Evolutionary conservation across 2,329 filamentous ascomycete species (phyloP), one percentile per base, ranked within the genome.

Genomic region (Hymenoscyphus scutula): DNA sequence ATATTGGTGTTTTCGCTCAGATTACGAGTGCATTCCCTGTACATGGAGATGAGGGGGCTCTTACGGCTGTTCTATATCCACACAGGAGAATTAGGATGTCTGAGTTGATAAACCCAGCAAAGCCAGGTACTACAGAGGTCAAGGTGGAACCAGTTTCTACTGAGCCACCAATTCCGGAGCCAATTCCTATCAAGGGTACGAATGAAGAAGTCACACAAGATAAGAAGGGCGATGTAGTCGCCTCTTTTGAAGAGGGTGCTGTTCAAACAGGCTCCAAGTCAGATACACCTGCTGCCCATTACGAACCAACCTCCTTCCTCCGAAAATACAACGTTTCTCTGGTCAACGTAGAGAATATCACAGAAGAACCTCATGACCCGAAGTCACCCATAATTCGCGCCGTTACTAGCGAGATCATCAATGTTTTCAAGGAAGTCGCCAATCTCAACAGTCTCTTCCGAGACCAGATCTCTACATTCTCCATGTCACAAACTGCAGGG

Each of bases 391-490:
- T 95, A 37, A 92, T 98, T 64, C 89, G 92, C 61, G 95, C 95
- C 13, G 87, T 99, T 54, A 95, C 94, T 57, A 97, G 94, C 72
- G 96, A 99, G 78, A 98, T 99, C 65, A 92, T 99, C 74, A 98
- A 97, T 75, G 95, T 97, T 0, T 98, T 97, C 82, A 98, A 97
- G 78, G 93, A 98, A 75, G 92, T 99, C 60, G 94, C 94, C 10
- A 89, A 88, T 53, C 86, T 97, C 77, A 99, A 98, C 78, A 92
- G 90, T 64, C 82, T 99, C 23, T 99, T 99, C 82, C 87, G 94
- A 62, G 95, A 99, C 73, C 95, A 99, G 74, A 96, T 99, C 61
- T 96, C 93, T 0, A 96, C 94, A 1, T 99, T 98, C 74, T 94
- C 92, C 32, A 96, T 96, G 82, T 96, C 92, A 71, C 92, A 97